Percentiles rank a stretch among this genome's conserved stretches.
Evolutionary conservation across 2,329 filamentous ascomycete genomes (phyloP).

Genomic region (Botryotinia convoluta): DNA sequence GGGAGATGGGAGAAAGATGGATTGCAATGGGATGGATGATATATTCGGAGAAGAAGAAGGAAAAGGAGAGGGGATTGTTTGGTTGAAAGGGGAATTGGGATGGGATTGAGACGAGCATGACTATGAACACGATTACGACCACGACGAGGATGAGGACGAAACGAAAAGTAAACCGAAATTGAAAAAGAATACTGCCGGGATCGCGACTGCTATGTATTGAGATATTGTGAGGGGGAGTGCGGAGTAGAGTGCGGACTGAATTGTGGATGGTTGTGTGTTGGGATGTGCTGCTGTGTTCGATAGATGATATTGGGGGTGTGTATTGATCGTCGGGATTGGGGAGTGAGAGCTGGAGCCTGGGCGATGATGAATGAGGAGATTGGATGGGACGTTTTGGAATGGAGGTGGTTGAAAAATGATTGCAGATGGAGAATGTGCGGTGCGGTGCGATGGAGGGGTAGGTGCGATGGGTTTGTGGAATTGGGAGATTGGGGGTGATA

Average conservation of each 20-base stretch:
- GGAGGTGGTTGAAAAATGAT: too few species aligned
- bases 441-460: not conserved
- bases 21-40: not conserved
- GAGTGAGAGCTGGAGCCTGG: not conserved
- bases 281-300: not conserved
- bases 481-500: too few species aligned
- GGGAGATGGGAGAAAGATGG: not conserved
- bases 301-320: not conserved
- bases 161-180: not conserved
- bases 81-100: not conserved
- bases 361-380: not conserved
- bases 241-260: not conserved
- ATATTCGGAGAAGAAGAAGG: not conserved
- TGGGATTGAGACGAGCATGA: conserved; percentile 1
- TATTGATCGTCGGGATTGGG: not conserved
- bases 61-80: not conserved
- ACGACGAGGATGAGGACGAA: not conserved
- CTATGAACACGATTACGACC: not conserved
- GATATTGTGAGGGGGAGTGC: not conserved
- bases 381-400: not conserved
- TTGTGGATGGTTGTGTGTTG: not conserved
- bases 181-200: not conserved
- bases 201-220: not conserved
- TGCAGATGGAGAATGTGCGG: not conserved
- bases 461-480: not conserved